Conservation (phyloP, 192 early-diverging fungal species). For the Hyaloraphidium curvatum region DNA sequence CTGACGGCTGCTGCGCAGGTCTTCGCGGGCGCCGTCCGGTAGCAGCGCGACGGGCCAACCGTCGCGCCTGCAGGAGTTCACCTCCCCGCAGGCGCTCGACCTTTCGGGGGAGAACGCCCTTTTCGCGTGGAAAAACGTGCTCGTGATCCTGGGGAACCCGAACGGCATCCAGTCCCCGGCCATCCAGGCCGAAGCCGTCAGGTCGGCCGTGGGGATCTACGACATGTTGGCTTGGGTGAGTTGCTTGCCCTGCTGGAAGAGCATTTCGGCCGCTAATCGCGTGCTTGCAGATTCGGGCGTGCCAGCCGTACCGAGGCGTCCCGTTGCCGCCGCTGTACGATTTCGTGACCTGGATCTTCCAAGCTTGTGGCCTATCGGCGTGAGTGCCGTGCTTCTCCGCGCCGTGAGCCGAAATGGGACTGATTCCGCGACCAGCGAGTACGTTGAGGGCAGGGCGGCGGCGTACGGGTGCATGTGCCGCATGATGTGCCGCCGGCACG, state of each 20-base stretch:
- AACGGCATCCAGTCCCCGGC: slow-evolving; percentile 44
- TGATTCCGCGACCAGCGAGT: slow-evolving; percentile 25
- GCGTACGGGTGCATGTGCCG: slow-evolving; percentile 54
- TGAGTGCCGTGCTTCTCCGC: slow-evolving; percentile 11
- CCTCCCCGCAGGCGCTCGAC: too few species aligned
- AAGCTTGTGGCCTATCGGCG: slow-evolving; percentile 39
- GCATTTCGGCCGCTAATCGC: not conserved
- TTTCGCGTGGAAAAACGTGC: slow-evolving; percentile 55
- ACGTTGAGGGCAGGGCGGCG: slow-evolving; percentile 33
- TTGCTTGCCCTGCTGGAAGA: not conserved
- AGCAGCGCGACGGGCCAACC: too few species aligned
- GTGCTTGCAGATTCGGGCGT: slow-evolving; percentile 18
- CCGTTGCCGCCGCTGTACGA: slow-evolving; percentile 51
- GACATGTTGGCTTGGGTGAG: slow-evolving; percentile 34
- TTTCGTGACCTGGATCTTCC: slow-evolving; percentile 56
- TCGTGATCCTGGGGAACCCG: slow-evolving; percentile 54
- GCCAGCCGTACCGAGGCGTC: slow-evolving; percentile 33
- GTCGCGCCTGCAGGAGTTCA: too few species aligned
- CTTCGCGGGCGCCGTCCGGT: too few species aligned
- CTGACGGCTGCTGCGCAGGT: too few species aligned
- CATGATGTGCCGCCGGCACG: slow-evolving; percentile 55
- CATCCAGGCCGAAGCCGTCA: slow-evolving; percentile 41
- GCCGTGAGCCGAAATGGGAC: not conserved
- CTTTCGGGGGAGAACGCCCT: slow-evolving; percentile 18
- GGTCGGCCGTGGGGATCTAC: slow-evolving; percentile 42